phyloP scores from a whole-genome alignment of 257 asterid genomes.

The Solanum virginianum region DNA sequence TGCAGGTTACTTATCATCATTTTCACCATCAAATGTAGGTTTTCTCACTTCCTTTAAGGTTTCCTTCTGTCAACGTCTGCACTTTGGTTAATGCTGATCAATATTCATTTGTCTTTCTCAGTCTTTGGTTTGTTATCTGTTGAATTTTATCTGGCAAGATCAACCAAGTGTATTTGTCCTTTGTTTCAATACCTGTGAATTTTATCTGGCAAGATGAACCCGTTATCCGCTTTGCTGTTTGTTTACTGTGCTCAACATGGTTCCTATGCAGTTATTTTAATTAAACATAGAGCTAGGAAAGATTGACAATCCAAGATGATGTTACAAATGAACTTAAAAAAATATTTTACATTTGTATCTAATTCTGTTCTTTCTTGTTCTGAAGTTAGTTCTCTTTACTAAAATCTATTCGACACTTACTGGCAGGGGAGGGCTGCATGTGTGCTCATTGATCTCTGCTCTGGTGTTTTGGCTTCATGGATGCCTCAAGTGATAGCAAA shows the following conservation, averaged over 20 bases:
- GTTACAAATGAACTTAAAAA: background rate
- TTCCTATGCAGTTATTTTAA: background rate
- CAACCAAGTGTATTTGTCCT: background rate
- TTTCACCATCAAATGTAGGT: constrained; percentile 89
- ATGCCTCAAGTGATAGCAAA: constrained; percentile 86
- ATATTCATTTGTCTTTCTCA: background rate
- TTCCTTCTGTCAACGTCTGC: background rate
- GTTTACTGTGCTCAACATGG: background rate
- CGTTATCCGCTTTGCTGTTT: background rate
- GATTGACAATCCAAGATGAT: background rate
- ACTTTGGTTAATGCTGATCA: background rate
- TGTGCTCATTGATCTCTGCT: constrained; percentile 87
- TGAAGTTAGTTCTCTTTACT: constrained; percentile 5
- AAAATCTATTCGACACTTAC: constrained; percentile 6
- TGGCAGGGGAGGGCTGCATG: constrained; percentile 90
- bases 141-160: background rate
- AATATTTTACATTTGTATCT: background rate
- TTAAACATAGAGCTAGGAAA: background rate
- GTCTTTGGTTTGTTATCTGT: background rate
- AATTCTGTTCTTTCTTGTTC: constrained; percentile 3
- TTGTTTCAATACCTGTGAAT: background rate
- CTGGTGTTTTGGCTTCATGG: constrained; percentile 91
- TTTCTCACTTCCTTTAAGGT: constrained; percentile 15
- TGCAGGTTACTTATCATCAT: constrained; percentile 87
- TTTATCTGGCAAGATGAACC: background rate